phyloP scores from a whole-genome alignment of 208 protist species.

The Acanthamoeba castellanii region DNA sequence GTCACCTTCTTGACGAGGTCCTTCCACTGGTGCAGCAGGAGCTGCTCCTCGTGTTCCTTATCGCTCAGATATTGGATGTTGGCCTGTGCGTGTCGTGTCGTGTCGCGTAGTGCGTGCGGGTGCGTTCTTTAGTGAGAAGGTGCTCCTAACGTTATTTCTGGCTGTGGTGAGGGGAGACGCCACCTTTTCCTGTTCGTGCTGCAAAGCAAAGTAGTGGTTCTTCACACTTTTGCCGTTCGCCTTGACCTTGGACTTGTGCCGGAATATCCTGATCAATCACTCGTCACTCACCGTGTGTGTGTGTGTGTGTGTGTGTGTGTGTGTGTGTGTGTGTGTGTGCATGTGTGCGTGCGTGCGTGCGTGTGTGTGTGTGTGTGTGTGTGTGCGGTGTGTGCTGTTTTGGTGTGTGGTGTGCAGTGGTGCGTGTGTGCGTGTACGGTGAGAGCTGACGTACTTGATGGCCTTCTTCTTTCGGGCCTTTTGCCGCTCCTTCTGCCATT shows the following conservation, averaged over 20 bases:
- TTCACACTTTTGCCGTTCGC: not conserved
- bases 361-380: no score
- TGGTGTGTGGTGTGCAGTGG: no score
- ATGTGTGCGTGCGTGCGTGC: no score
- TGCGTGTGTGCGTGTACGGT: no score
- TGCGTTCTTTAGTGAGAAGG: no score
- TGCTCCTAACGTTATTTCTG: no score
- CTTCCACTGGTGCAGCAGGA: constrained; percentile 67
- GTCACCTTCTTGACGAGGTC: constrained; percentile 64
- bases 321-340: no score
- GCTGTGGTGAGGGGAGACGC: no score
- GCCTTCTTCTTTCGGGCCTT: constrained; percentile 47
- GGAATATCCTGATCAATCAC: not conserved
- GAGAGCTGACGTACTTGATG: not conserved
- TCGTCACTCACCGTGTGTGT: no score
- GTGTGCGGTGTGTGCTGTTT: no score
- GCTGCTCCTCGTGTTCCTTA: constrained; percentile 33
- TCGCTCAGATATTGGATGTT: constrained; percentile 51
- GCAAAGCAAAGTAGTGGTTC: constrained; percentile 56
- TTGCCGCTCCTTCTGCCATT: constrained; percentile 42
- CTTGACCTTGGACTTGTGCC: constrained; percentile 21
- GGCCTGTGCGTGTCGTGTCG: not conserved
- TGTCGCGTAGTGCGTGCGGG: no score
- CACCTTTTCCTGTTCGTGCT: constrained; percentile 29
- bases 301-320: no score